Conservation (phyloP, 805 yeast genomes). For the Pichia californica region DNA sequence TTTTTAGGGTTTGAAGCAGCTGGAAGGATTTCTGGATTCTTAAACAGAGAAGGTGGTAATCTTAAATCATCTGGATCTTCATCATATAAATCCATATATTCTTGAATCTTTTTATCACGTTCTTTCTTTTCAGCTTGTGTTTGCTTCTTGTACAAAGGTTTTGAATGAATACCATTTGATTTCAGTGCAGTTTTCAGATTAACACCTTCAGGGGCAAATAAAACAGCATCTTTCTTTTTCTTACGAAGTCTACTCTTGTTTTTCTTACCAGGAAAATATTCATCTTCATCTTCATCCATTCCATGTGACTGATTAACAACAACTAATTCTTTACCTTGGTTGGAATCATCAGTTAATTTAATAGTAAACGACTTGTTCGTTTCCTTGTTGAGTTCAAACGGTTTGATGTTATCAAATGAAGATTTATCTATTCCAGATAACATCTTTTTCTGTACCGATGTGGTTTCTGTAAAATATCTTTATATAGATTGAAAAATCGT, state of each 20-base stretch:
- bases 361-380: not conserved
- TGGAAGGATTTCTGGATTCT: not conserved
- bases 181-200: slow-evolving; percentile 3
- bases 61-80: slow-evolving; percentile 6
- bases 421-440: no score
- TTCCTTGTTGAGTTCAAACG: not conserved
- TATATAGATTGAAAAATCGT: no score
- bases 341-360: slow-evolving; percentile 1
- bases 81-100: not conserved
- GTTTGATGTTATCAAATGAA: not conserved
- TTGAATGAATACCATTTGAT: slow-evolving; percentile 7
- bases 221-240: slow-evolving; percentile 8
- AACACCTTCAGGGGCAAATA: slow-evolving; percentile 7
- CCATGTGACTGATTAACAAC: not conserved
- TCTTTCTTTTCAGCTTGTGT: slow-evolving; percentile 7
- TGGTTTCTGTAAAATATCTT: no score
- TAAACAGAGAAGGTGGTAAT: slow-evolving; percentile 2
- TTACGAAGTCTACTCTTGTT: slow-evolving; percentile 5
- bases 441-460: no score
- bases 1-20: not conserved
- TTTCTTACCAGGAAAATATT: slow-evolving; percentile 8
- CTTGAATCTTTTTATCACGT: not conserved
- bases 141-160: slow-evolving; percentile 1
- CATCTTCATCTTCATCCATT: slow-evolving; percentile 2
- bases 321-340: not conserved